Conservation (phyloP, 371 early-diverging fungal species). For the Amoeboradix gromovi region DNA sequence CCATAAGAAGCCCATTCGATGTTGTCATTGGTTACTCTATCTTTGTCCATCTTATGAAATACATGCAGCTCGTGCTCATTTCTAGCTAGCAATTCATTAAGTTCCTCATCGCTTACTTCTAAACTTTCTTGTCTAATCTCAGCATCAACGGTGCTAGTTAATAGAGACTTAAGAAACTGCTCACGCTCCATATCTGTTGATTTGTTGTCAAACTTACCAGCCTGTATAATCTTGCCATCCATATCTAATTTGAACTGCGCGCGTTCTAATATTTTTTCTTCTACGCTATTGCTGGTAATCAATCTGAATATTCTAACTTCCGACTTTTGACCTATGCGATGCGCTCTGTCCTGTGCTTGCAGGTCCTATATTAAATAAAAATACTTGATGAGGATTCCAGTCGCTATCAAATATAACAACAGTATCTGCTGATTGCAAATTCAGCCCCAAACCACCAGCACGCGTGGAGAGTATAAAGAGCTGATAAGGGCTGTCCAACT, state of each 20-base stretch:
- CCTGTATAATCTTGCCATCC: constrained; percentile 94
- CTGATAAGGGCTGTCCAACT: constrained; percentile 44
- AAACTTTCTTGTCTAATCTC: constrained; percentile 22
- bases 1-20: constrained; percentile 13
- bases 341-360: constrained; percentile 98
- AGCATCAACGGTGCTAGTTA: constrained; percentile 48
- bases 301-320: constrained; percentile 96
- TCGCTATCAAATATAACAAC: constrained; percentile 99
- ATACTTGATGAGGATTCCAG: constrained; percentile 98
- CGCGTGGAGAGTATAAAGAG: constrained; percentile 91
- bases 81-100: constrained; percentile 54
- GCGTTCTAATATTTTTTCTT: constrained; percentile 77
- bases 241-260: constrained; percentile 88
- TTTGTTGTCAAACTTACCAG: constrained; percentile 86
- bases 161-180: constrained; percentile 24
- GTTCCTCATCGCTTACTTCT: constrained; percentile 23
- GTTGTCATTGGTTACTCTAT: constrained; percentile 20
- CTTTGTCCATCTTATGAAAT: constrained; percentile 37
- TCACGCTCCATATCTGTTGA: constrained; percentile 75
- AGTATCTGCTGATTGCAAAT: constrained; percentile 96
- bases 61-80: constrained; percentile 34
- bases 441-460: constrained; percentile 97
- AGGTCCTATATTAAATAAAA: too few relatives aligned
- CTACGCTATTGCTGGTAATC: constrained; percentile 75
- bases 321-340: constrained; percentile 99